Evolutionary conservation across 148 eudicot species (phyloP), one percentile per base, ranked within the genome.

Genomic region (Spergularia bocconei): DNA sequence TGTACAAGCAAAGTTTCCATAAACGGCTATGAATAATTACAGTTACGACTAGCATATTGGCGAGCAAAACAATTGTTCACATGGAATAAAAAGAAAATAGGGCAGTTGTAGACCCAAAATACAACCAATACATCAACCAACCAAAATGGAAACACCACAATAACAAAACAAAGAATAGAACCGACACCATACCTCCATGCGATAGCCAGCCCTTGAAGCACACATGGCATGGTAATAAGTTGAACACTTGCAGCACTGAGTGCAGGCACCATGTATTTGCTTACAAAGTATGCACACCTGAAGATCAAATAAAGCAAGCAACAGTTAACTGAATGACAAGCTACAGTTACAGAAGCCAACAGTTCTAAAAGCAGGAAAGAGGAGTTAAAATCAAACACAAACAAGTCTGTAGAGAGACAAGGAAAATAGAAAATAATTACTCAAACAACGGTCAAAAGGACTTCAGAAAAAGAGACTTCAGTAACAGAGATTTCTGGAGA

Each of bases 191-290:
- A 95, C 99, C 97, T 95, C 99, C 99, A 95, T 95, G 65, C 91
- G 96, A 60, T 92, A 92, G 67, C 99, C 99, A 53, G 99, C 99
- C 82, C 97, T 84, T 75, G 99, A 90, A 73, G 99, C 99, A 44
- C 99, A 95, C 92, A 88, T 92, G 29, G 97, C 99, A 84, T 95
- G 99, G 85, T 87, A 95, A 83, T 95, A 90, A 54, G 99, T 95
- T 44, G 99, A 95, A 50, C 99, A 95, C 87, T 89, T 95, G 84
- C 88, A 84, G 77, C 99, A 95, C 74, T 92, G 99, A 71, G 99
- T 95, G 81, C 99, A 95, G 14, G 99, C 93, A 41, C 99, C 99
- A 87, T 95, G 97, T 72, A 90, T 92, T 90, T 95, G 99, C 78
- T 92, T 95, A 84, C 99, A 95, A 68, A 95, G 77, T 41, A 95